Evolutionary conservation across 2,329 filamentous ascomycete genomes (phyloP), one percentile per base, ranked within the genome.

Genomic region (Fusarium odoratissimum): DNA sequence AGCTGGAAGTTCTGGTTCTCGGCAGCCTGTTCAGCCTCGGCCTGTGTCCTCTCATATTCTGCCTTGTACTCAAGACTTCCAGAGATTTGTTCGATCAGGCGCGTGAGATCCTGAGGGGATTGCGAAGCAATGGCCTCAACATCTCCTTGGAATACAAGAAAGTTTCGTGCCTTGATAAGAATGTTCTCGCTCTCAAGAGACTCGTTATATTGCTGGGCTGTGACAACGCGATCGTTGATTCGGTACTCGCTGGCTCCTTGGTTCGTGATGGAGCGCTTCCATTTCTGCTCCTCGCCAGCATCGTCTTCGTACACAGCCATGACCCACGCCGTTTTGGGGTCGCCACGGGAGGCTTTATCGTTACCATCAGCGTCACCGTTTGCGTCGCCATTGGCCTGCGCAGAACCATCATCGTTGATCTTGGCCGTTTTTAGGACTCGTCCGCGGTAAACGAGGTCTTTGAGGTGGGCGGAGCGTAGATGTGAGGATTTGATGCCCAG

Each of bases 281-380:
- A 99, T 75, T 92, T 91, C 80, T 98, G 95, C 82, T 97, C 94
- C 78, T 97, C 94, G 51, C 95, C 95, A 5, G 95, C 95, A 80
- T 99, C 96, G 79, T 99, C 96, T 80, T 98, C 95, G 82, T 98
- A 99, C 21, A 99, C 95, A 35, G 96, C 96, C 95, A 98, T 98
- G 19, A 99, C 97, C 95, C 95, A 99, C 6, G 96, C 97, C 6
- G 92, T 96, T 81, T 95, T 96, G 1, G 96, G 96, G 77, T 99
- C 95, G 73, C 91, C 90, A 40, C 90, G 91, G n/a, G 90, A 91
- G 60, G 91, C 88, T 60, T 90, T 88, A 40, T 89, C 90, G 58
- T 91, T 90, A 38, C 86, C 87, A 25, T 88, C 87, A 42, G 89
- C 85, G 60, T 90, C 85, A 31, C 90, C 91, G 71, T 93, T 91